These are phyloP conservation scores for Mycena belliarum DNA, from an alignment of 768 basidiomycete species.

Conservation along the genomic window DNA sequence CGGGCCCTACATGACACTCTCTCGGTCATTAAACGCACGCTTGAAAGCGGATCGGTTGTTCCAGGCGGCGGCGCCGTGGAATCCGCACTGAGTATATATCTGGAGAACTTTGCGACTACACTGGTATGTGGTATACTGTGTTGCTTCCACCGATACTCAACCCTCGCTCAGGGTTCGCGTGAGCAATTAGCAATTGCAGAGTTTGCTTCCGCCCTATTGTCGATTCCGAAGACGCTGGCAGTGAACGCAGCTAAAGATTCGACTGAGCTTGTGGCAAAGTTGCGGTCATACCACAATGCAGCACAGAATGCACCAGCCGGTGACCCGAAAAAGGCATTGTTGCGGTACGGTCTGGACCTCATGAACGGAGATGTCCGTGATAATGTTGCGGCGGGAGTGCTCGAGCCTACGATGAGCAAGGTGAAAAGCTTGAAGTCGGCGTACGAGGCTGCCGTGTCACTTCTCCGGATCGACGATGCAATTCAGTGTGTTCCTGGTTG, in stretches of 20 bases:
- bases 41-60: slow-evolving; percentile 94
- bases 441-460: slow-evolving; percentile 92
- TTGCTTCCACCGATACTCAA: slow-evolving; percentile 10
- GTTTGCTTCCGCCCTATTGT: slow-evolving; percentile 88
- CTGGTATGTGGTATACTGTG: slow-evolving; percentile 57
- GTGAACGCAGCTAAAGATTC: slow-evolving; percentile 99
- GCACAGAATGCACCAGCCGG: slow-evolving; percentile 90
- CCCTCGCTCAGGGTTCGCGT: slow-evolving; percentile 75
- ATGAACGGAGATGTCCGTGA: slow-evolving; percentile 94
- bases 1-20: slow-evolving; percentile 91
- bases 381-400: slow-evolving; percentile 88
- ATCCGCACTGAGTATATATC: slow-evolving; percentile 92
- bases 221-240: slow-evolving; percentile 95
- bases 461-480: slow-evolving; percentile 95
- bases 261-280: slow-evolving; percentile 94
- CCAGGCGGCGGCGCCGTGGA: slow-evolving; percentile 98
- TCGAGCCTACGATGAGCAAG: slow-evolving; percentile 97
- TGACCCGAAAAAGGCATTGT: slow-evolving; percentile 87
- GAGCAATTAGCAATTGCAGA: slow-evolving; percentile 99
- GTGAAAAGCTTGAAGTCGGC: slow-evolving; percentile 97
- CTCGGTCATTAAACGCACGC: slow-evolving; percentile 93
- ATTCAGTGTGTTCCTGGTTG: slow-evolving; percentile 87
- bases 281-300: slow-evolving; percentile 95
- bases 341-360: slow-evolving; percentile 94
- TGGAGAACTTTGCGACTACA: slow-evolving; percentile 98